Evolutionary conservation across 768 basidiomycete genomes (phyloP).

Genomic region (Rhodosporidiobolus odoratus): DNA sequence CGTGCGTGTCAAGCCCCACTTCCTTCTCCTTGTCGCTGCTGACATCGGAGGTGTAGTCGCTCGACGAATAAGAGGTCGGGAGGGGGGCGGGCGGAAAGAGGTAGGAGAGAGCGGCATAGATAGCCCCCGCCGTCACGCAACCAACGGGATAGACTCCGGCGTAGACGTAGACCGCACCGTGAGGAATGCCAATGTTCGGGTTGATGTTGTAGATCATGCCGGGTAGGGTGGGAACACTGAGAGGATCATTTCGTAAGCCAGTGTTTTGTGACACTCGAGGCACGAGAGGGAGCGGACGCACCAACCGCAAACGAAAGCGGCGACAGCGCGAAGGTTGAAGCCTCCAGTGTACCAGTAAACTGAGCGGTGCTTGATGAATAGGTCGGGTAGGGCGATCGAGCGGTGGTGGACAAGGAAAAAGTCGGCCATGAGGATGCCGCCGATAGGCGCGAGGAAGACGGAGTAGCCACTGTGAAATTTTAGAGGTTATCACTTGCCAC

Average conservation of each 20-base stretch:
- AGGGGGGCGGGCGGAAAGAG: slow-evolving; percentile 17
- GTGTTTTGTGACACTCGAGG: too few relatives aligned
- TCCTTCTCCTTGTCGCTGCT: slow-evolving; percentile 26
- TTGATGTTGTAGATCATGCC: slow-evolving; percentile 36
- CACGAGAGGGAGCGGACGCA: too few relatives aligned
- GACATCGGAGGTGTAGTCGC: neutral
- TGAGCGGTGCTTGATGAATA: slow-evolving; percentile 50
- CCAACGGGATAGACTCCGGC: neutral
- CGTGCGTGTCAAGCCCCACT: too few relatives aligned
- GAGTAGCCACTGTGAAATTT: slow-evolving; percentile 49
- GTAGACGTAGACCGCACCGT: slow-evolving; percentile 10
- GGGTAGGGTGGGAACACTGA: too few relatives aligned
- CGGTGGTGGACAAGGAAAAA: slow-evolving; percentile 38
- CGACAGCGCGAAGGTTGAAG: slow-evolving; percentile 69
- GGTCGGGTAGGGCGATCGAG: slow-evolving; percentile 27
- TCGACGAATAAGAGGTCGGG: slow-evolving; percentile 4
- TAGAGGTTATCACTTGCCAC: too few relatives aligned
- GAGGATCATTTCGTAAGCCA: too few relatives aligned
- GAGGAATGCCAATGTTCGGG: slow-evolving; percentile 25
- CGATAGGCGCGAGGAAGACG: slow-evolving; percentile 57
- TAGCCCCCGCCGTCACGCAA: neutral
- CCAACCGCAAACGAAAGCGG: slow-evolving; percentile 60
- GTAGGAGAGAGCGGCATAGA: neutral
- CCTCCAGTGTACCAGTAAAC: slow-evolving; percentile 17
- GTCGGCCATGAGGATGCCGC: slow-evolving; percentile 39